phyloP scores from a whole-genome alignment of 352 stramenopile genomes.

The Pythium oligandrum region DNA sequence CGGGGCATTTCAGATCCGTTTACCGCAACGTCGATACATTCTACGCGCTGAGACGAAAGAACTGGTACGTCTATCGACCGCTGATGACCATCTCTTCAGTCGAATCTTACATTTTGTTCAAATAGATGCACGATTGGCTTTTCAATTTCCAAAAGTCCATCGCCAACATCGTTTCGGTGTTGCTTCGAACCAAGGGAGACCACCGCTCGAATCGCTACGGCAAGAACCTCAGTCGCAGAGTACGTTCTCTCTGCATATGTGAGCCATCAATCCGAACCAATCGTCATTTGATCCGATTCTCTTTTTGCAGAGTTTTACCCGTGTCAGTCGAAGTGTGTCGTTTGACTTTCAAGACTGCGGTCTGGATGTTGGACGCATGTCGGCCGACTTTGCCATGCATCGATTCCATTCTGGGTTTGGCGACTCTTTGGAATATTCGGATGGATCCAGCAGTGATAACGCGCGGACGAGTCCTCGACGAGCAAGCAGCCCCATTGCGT shows the following conservation, averaged over 20 bases:
- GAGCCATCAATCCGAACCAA: too few species aligned
- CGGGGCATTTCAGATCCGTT: constrained; percentile 78
- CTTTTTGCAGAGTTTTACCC: constrained; percentile 47
- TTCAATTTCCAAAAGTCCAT: constrained; percentile 90
- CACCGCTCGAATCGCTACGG: constrained; percentile 43
- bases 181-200: constrained; percentile 59
- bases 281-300: background rate
- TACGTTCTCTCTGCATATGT: constrained; percentile 20
- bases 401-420: constrained; percentile 48
- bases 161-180: constrained; percentile 75
- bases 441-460: constrained; percentile 44
- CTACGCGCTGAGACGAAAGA: constrained; percentile 80
- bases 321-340: constrained; percentile 68
- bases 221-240: constrained; percentile 54
- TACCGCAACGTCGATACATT: constrained; percentile 71
- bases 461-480: constrained; percentile 45
- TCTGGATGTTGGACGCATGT: constrained; percentile 48
- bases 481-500: constrained; percentile 54
- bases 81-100: too few species aligned
- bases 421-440: constrained; percentile 42
- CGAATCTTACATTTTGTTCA: background rate
- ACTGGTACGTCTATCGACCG: constrained; percentile 31
- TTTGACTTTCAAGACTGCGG: constrained; percentile 64
- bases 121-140: constrained; percentile 85
- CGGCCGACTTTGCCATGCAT: constrained; percentile 21